A percentile compares a stretch with the other conserved stretches of the same genome.
Evolutionary conservation across 306 rosid species (phyloP).

Genomic region (Vicia faba): DNA sequence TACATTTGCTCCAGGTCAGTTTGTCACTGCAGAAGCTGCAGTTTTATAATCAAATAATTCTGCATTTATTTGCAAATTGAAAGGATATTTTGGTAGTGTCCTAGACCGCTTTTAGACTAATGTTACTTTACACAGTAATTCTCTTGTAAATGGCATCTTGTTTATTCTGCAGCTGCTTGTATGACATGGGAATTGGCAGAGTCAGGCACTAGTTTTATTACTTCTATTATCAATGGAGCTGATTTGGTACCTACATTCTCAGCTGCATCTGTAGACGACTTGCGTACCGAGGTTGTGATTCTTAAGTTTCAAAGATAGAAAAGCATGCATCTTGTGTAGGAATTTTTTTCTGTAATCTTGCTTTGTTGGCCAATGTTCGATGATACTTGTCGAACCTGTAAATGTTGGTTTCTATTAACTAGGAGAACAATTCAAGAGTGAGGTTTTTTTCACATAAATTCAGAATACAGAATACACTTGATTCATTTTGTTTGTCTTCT

Average conservation of each 20-base stretch:
- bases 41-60: conserved; percentile 9
- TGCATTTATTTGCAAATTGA: conserved; percentile 15
- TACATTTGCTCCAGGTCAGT: conserved; percentile 91
- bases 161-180: conserved; percentile 81
- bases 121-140: conserved; percentile 15
- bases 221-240: conserved; percentile 90
- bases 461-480: no score
- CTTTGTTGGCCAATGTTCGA: conserved; percentile 21
- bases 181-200: conserved; percentile 99
- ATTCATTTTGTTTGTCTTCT: no score
- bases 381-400: conserved; percentile 20
- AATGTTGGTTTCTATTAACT: conserved; percentile 26
- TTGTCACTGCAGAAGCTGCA: conserved; percentile 14
- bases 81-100: conserved; percentile 13
- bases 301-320: conserved; percentile 3
- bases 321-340: conserved; percentile 19
- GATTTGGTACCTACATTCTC: conserved; percentile 97
- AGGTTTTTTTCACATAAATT: background rate
- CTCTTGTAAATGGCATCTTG: conserved; percentile 38
- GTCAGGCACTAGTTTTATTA: conserved; percentile 71
- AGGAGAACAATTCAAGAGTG: conserved; percentile 7
- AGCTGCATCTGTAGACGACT: conserved; percentile 91
- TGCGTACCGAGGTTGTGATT: conserved; percentile 81
- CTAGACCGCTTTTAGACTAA: conserved; percentile 27
- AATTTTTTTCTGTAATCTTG: conserved; percentile 23